Evolutionary conservation across 495 filamentous ascomycete species (phyloP).

Genomic region (Neohortaea acidophila): DNA sequence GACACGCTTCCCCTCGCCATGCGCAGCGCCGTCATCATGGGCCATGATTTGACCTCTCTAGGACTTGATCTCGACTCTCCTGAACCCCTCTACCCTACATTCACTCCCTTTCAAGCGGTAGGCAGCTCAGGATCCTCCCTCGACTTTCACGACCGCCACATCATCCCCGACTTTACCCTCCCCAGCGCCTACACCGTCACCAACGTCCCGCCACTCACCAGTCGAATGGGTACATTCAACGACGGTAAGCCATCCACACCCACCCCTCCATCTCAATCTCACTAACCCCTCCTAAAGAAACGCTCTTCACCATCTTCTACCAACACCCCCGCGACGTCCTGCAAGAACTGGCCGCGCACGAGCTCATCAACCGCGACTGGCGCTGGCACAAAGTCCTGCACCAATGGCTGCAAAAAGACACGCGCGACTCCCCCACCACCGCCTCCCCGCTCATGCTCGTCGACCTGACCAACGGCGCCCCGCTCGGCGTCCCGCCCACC

Average conservation of each 20-base stretch:
- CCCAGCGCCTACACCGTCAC: slow-evolving; percentile 77
- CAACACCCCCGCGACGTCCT: slow-evolving; percentile 68
- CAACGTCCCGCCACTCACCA: slow-evolving; percentile 67
- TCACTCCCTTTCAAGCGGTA: slow-evolving; percentile 45
- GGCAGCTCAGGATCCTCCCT: slow-evolving; percentile 9
- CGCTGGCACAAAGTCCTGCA: slow-evolving; percentile 79
- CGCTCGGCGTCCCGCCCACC: slow-evolving; percentile 48
- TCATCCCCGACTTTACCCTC: slow-evolving; percentile 62
- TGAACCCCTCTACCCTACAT: slow-evolving; percentile 49
- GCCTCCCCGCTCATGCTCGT: slow-evolving; percentile 9
- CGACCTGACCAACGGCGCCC: slow-evolving; percentile 10
- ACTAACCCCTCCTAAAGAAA: slow-evolving; percentile 35
- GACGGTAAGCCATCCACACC: slow-evolving; percentile 31
- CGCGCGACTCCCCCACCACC: slow-evolving; percentile 20
- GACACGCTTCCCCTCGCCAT: slow-evolving; percentile 26
- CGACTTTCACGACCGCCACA: slow-evolving; percentile 43
- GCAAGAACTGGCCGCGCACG: slow-evolving; percentile 69
- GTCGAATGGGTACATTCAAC: slow-evolving; percentile 66
- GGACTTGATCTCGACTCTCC: slow-evolving; percentile 59
- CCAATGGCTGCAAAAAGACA: slow-evolving; percentile 84
- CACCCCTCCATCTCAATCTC: neutral
- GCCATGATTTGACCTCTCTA: slow-evolving; percentile 61
- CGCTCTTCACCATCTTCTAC: slow-evolving; percentile 90
- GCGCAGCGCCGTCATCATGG: slow-evolving; percentile 55
- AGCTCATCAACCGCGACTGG: slow-evolving; percentile 75